Base-by-base conservation (phyloP, 495 filamentous ascomycete species). In the Choiromyces venosus region DNA sequence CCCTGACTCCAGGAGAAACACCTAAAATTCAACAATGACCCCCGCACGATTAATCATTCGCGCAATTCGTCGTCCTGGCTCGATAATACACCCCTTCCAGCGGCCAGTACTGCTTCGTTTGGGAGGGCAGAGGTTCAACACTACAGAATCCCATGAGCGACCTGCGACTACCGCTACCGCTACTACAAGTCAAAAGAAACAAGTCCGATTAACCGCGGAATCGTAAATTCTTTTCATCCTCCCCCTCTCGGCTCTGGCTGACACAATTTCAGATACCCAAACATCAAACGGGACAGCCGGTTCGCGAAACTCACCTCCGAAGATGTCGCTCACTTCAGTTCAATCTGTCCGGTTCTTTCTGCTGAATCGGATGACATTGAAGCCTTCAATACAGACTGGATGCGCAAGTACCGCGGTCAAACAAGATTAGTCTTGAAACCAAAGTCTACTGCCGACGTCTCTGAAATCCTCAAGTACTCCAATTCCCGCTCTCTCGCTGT, bases 351-450 rank as follows among this genome's bases (percentile, higher is more conserved):
- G 19, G 88, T 97, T 69, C 91, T 97, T 77, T 92, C 92, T 65
- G 88, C 89, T 29, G 83, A 86, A 0, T 82, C 80, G 37, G 90
- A 91, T 74, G 95, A 99, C 79, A 85, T 98, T 71, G 93, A 94
- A 79, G 88, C 93, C 21, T 98, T 92, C 87, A 99, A 99, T 84
- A 88, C 87, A 77, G 95, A 99, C 84, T 99, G 95, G 95, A 98
- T 98, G 96, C 89, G 92, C 82, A 99, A 99, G 83, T 99, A 97
- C 85, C 90, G 93, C 46, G 95, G 95, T 46, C 94, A 97, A 81
- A 89, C 91, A 69, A 87, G 89, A 71, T 85, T 99, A 12, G 93
- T 97, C 12, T 84, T 99, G 66, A 97, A 94, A 83, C 95, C 95
- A 12, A 85, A 85, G 42, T 88, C 87, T 16, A 93, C 92, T 3